Evolutionary conservation across 768 basidiomycete genomes (phyloP), one percentile per base, ranked within the genome.

Genomic region (Rhodotorula taiwanensis): DNA sequence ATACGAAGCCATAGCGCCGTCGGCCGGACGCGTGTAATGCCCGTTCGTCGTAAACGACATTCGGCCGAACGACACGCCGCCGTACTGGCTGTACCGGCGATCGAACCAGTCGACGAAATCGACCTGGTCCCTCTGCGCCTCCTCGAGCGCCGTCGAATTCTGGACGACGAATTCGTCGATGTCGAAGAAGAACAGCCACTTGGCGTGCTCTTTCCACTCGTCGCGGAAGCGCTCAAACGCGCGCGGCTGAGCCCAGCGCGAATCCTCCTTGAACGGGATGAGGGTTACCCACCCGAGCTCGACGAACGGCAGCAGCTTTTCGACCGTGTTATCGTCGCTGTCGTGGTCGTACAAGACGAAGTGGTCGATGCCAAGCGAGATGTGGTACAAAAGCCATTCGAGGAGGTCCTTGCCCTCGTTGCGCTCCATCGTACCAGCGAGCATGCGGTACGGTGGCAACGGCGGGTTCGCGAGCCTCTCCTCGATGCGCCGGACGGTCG

Each of bases 371-470:
- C 57, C 57, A 14, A 50, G 48, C 21, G 28, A 28, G 28, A 58
- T 50, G 49, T 58, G 57, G 57, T 58, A 50, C 11, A 58, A 20
- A 21, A 58, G 48, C 57, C 57, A 58, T 39, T 58, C 57, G 39
- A 50, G 11, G 13, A 58, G 21, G 23, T 39, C 36, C 2, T 10
- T n/a, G 25, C 27, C 34, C 7, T 42, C 48, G 36, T 50, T 25
- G 28, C 36, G 47, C 28, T 50, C 20, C 36, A 58, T 41, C 16
- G 57, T 50, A 11, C 39, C 47, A 28, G 43, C 14, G 30, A 58
- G 48, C 25, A 27, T n/a, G 20, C 36, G 25, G 41, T 50, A 58
- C 13, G 48, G 57, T 16, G 47, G 20, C 11, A 31, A 18, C 6
- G 57, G 57, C 20, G 49, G 31, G 31, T 39, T 47, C 6, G 14